These are phyloP conservation scores for Nitzschia palea DNA, from an alignment of 108 stramenopile genomes.

Conservation along the genomic window DNA sequence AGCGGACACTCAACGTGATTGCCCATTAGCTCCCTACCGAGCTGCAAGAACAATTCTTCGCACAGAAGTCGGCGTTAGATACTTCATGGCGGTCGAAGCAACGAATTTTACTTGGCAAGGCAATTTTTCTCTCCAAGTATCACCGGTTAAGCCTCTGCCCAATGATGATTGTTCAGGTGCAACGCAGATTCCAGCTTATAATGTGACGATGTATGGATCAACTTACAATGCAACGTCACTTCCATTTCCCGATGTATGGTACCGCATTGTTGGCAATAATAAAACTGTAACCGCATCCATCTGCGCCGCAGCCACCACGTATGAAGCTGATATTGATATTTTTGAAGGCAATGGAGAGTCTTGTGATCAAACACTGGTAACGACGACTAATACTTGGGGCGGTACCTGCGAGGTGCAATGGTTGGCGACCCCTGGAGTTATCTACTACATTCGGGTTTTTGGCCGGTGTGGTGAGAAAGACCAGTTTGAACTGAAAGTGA, in stretches of 20 bases:
- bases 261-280: conserved; percentile 16
- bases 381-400: neutral
- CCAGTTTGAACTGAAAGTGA: too few relatives aligned
- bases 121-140: conserved; percentile 8
- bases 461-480: too few relatives aligned
- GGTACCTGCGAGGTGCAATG: neutral
- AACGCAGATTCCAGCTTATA: neutral
- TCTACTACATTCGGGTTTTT: conserved; percentile 14
- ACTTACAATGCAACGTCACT: conserved; percentile 3
- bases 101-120: neutral
- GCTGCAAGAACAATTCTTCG: neutral
- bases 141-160: neutral
- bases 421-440: neutral
- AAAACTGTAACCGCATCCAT: conserved; percentile 9
- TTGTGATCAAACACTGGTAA: too few relatives aligned
- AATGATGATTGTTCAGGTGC: conserved; percentile 14
- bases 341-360: conserved; percentile 18
- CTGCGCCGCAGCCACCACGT: conserved; percentile 4
- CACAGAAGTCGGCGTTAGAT: neutral
- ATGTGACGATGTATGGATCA: neutral
- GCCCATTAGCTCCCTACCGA: neutral
- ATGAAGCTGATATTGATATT: conserved; percentile 20
- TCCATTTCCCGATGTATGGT: conserved; percentile 1
- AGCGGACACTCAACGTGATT: conserved; percentile 3
- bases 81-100: neutral